Evolutionary conservation across 768 basidiomycete species (phyloP).

Genomic region (Candolleomyces eurysporus): DNA sequence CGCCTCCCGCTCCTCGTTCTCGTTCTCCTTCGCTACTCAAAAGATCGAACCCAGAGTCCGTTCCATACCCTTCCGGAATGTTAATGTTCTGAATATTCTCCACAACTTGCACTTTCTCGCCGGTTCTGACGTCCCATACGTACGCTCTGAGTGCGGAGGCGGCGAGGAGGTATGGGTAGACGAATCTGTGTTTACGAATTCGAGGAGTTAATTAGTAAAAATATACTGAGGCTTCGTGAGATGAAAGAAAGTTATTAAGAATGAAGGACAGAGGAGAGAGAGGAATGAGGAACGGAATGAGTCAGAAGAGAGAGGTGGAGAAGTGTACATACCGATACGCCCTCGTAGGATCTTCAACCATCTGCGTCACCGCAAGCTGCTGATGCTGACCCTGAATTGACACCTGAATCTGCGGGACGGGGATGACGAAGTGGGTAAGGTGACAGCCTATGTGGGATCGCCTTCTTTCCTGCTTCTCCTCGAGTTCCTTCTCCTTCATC

Average conservation of each 20-base stretch:
- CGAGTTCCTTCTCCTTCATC: neutral
- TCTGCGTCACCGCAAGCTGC: neutral
- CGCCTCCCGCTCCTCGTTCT: too few relatives aligned
- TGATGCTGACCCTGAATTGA: too few relatives aligned
- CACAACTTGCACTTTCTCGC: conserved; percentile 47
- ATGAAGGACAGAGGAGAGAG: neutral
- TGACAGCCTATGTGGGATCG: neutral
- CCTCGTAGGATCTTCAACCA: neutral
- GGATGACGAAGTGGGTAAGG: conserved; percentile 11
- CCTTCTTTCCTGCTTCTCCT: neutral
- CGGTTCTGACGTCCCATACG: conserved; percentile 62
- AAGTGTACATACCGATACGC: conserved; percentile 7
- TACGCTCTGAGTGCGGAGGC: conserved; percentile 45
- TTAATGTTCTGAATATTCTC: conserved; percentile 30
- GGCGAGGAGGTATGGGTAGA: conserved; percentile 63
- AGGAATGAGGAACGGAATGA: too few relatives aligned
- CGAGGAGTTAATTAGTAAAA: neutral
- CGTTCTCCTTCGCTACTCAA: too few relatives aligned
- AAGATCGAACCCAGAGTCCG: too few relatives aligned
- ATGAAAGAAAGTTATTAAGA: neutral
- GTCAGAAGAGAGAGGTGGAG: neutral
- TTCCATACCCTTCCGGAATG: neutral
- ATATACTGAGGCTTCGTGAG: neutral
- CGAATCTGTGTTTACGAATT: conserved; percentile 17
- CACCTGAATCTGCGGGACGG: neutral